Evolutionary conservation across 495 filamentous ascomycete genomes (phyloP).

Genomic region (Lichenothelia convexa): DNA sequence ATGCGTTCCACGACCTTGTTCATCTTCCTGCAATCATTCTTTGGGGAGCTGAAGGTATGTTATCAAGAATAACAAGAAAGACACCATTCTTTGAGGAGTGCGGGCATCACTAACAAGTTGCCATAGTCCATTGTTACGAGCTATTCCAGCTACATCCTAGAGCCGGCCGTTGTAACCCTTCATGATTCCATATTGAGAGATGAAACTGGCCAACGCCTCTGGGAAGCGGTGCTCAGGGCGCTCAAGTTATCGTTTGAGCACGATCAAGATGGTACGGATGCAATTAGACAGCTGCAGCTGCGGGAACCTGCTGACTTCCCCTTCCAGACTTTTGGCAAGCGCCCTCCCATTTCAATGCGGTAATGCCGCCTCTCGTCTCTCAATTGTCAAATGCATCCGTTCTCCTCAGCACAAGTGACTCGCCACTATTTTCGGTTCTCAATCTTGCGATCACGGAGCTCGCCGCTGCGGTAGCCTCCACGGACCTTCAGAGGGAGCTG

Average conservation of each 20-base stretch:
- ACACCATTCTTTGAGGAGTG: no score
- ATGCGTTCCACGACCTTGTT: slow-evolving; percentile 53
- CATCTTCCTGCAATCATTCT: slow-evolving; percentile 60
- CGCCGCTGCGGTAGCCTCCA: slow-evolving; percentile 57
- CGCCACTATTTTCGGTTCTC: slow-evolving; percentile 32
- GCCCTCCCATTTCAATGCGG: slow-evolving; percentile 58
- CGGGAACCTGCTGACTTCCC: slow-evolving; percentile 5
- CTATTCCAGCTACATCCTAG: slow-evolving; percentile 72
- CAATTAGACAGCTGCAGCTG: slow-evolving; percentile 16
- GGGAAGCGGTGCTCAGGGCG: slow-evolving; percentile 38
- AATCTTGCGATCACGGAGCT: no score
- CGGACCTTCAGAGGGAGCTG: slow-evolving; percentile 75
- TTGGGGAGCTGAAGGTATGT: slow-evolving; percentile 56
- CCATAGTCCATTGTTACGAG: slow-evolving; percentile 67
- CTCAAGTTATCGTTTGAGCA: slow-evolving; percentile 59
- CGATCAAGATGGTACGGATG: slow-evolving; percentile 44
- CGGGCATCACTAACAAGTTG: background rate
- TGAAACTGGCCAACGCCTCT: slow-evolving; percentile 3
- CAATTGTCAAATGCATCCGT: slow-evolving; percentile 59
- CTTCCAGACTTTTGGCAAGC: slow-evolving; percentile 71
- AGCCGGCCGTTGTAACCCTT: slow-evolving; percentile 49
- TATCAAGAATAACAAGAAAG: no score
- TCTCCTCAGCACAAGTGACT: slow-evolving; percentile 78
- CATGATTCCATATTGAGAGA: slow-evolving; percentile 8
- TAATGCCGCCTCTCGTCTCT: slow-evolving; percentile 52